Evolutionary conservation across 108 stramenopile species (phyloP).

Genomic region (Cafeteria roenbergensis): DNA sequence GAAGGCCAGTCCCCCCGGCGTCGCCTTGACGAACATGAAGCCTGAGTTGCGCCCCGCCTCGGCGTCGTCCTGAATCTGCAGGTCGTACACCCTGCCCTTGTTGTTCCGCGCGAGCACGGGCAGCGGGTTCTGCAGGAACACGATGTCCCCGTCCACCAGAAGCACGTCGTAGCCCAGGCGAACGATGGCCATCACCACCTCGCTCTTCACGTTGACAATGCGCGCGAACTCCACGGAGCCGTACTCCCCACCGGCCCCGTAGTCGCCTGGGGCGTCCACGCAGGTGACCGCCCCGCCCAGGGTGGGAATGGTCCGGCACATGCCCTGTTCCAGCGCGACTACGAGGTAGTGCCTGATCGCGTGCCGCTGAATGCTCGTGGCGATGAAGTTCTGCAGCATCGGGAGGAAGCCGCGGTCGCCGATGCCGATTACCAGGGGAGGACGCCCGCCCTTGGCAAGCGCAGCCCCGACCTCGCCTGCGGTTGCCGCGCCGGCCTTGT

Average conservation of each 20-base stretch:
- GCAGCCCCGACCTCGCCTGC: too few relatives aligned
- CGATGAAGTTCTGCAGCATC: not conserved
- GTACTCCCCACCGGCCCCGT: not conserved
- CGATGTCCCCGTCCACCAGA: not conserved
- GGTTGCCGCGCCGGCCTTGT: too few relatives aligned
- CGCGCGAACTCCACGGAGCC: not conserved
- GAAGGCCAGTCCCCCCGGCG: not conserved
- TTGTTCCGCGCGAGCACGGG: not conserved
- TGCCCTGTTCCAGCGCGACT: not conserved
- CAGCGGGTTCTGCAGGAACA: not conserved
- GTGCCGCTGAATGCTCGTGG: not conserved
- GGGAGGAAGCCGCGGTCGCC: not conserved
- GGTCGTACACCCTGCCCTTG: not conserved
- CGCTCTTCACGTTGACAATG: not conserved
- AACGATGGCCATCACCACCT: not conserved
- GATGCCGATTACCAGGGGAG: too few relatives aligned
- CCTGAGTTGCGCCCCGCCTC: not conserved
- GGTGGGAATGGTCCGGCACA: not conserved
- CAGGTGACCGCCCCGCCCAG: not conserved
- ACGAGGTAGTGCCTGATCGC: not conserved
- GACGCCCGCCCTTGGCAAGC: too few relatives aligned
- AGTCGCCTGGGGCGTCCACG: not conserved
- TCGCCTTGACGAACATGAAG: not conserved
- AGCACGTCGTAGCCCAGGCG: not conserved
- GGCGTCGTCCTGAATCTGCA: not conserved